Percentiles rank a stretch among this genome's conserved stretches.
Conservation (phyloP, 164 flowering plant species). For the Chloranthus sessilifolius region DNA sequence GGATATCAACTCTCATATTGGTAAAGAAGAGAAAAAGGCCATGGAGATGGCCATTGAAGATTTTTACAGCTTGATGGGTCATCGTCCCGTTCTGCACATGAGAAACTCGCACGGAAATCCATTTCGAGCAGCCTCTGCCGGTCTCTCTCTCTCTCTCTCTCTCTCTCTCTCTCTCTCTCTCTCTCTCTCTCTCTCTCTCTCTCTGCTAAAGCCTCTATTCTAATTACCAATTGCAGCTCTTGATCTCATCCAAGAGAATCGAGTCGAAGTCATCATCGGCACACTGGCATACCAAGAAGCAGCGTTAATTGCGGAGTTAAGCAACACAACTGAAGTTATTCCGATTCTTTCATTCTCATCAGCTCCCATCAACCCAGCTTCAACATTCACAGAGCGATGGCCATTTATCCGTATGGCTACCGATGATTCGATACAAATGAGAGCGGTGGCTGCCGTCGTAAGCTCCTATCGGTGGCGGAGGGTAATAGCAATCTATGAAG, state of each 20-base stretch:
- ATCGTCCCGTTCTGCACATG: slow-evolving; percentile 18
- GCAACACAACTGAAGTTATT: slow-evolving; percentile 24
- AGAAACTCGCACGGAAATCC: slow-evolving; percentile 18
- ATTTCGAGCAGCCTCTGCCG: slow-evolving; percentile 22
- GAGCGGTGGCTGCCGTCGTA: slow-evolving; percentile 30
- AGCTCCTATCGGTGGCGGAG: slow-evolving; percentile 27
- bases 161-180: background rate
- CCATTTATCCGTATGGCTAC: slow-evolving; percentile 32
- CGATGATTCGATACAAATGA: slow-evolving; percentile 20
- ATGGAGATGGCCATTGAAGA: slow-evolving; percentile 30
- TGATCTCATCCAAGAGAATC: slow-evolving; percentile 20
- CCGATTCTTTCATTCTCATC: slow-evolving; percentile 40
- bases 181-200: too few relatives aligned
- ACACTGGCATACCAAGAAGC: slow-evolving; percentile 26
- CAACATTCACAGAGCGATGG: slow-evolving; percentile 22
- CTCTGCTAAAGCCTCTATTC: background rate
- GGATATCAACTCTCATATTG: slow-evolving; percentile 21
- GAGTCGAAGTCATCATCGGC: slow-evolving; percentile 30
- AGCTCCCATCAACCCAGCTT: slow-evolving; percentile 20
- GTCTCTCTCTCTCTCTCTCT: slow-evolving; percentile 10
- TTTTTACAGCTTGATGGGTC: slow-evolving; percentile 13
- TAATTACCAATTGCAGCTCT: slow-evolving; percentile 20
- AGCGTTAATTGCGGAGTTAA: slow-evolving; percentile 21
- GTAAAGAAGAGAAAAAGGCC: slow-evolving; percentile 33
- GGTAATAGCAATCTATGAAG: slow-evolving; percentile 34